Evolutionary conservation across 1,139 yeast genomes (phyloP), one percentile per base, ranked within the genome.

Genomic region (Petasospora fabianii): DNA sequence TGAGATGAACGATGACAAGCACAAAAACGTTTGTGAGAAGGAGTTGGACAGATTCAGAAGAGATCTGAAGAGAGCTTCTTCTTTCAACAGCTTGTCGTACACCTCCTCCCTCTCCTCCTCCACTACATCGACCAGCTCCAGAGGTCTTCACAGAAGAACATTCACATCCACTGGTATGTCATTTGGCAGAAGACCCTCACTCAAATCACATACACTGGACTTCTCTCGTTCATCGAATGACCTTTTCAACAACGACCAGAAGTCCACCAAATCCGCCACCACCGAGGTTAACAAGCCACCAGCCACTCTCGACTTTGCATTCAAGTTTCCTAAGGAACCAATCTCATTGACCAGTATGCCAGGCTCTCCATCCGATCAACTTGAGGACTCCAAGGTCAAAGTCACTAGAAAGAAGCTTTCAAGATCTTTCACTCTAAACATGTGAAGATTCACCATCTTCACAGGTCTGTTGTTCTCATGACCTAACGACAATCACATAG

Each of bases 1-100:
- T 38, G 94, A 81, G 53, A 92, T 92, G 98, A 80, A 84, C 53
- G 90, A 90, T 55, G 70, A 74, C 26, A 75, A 77, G 48, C 84
- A 80, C 60, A 72, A 74, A 48, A 68, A 68, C 32, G 67, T 76
- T 28, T 82, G 96, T 57, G 95, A 86, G 56, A 68, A 70, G 13
- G 90, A 85, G 51, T 65, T 92, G 72, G 73, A 74, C 54, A 73
- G 76, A 55, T 80, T 87, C 49, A 73, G 92, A 52, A 71, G 71
- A 45, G 82, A 76, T 47, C 63, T 69, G 35, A 79, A 78, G 55
- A 61, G 72, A 43, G 65, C 59, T 11, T 60, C 62, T 21, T 64
- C 69, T 2, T 51, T 58, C 35, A 58, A 60, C 39, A 48, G 43
- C 35, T 39, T 49, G 32, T 44, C 54, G 22, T 51, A 42, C 34